These are phyloP conservation scores for Tolypocladium nubicola DNA, from an alignment of 2,329 filamentous ascomycete genomes.

Conservation along the genomic window DNA sequence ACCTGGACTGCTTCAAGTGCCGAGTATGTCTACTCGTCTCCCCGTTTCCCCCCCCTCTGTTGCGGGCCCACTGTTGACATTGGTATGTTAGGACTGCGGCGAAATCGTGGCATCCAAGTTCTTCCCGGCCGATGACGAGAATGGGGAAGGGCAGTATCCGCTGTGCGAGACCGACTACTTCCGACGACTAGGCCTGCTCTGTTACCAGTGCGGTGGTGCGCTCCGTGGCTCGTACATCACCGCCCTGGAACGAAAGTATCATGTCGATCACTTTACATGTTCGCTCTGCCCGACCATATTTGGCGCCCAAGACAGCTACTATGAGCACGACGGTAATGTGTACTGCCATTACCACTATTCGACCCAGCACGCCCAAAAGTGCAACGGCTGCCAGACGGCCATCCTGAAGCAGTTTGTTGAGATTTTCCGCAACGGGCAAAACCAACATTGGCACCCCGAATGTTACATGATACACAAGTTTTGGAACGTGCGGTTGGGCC, in stretches of 20 bases:
- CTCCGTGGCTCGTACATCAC: conserved; percentile 97
- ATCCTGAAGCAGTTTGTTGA: conserved; percentile 99
- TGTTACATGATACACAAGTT: conserved; percentile 99
- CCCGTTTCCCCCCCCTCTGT: not conserved
- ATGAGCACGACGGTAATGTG: conserved; percentile 91
- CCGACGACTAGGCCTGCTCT: conserved; percentile 78
- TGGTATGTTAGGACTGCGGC: conserved; percentile 65
- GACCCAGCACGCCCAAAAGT: conserved; percentile 90
- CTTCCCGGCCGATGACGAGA: conserved; percentile 89
- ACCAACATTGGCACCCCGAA: conserved; percentile 98
- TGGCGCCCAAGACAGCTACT: conserved; percentile 95
- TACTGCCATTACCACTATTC: conserved; percentile 99
- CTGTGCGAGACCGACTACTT: conserved; percentile 98
- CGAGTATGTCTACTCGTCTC: conserved; percentile 48
- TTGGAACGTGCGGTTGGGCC: conserved; percentile 87
- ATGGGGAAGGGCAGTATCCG: conserved; percentile 78
- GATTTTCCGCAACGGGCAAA: conserved; percentile 94
- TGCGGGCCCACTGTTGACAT: conserved; percentile 5
- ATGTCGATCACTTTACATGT: conserved; percentile 98
- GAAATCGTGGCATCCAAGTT: conserved; percentile 98
- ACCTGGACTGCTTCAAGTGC: conserved; percentile 97
- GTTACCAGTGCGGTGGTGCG: conserved; percentile 83
- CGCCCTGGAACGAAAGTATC: conserved; percentile 93
- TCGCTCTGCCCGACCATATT: conserved; percentile 97
- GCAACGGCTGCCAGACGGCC: conserved; percentile 92